A percentile compares a stretch with the other conserved stretches of the same genome.
Evolutionary conservation across 2,329 filamentous ascomycete species (phyloP).

Genomic region (Phoma sp.): DNA sequence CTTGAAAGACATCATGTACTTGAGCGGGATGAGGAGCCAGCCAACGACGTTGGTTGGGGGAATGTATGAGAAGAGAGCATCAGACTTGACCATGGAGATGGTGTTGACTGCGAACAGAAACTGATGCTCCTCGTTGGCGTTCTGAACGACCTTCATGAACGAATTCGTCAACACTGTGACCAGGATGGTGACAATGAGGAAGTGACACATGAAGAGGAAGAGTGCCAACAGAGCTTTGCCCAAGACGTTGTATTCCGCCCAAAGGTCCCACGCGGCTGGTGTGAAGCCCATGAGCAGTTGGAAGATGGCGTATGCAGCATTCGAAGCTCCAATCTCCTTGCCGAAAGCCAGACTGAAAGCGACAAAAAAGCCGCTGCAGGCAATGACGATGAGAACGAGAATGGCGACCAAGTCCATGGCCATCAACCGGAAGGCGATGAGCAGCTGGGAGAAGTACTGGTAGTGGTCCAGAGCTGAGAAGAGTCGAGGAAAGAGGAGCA

Average conservation of each 20-base stretch:
- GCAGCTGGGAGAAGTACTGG: constrained; percentile 91
- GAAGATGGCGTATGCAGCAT: constrained; percentile 89
- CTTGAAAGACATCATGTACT: constrained; percentile 80
- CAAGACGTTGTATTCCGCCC: constrained; percentile 81
- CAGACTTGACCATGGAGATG: constrained; percentile 98
- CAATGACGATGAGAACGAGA: constrained; percentile 81
- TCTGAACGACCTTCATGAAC: constrained; percentile 93
- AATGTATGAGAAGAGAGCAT: constrained; percentile 92
- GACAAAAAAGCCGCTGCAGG: constrained; percentile 93
- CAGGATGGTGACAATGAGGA: constrained; percentile 90
- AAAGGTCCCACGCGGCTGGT: constrained; percentile 90
- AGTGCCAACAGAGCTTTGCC: constrained; percentile 78
- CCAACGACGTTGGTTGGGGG: constrained; percentile 90
- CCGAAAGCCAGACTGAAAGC: constrained; percentile 86
- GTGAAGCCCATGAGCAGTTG: constrained; percentile 97
- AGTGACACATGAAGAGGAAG: constrained; percentile 94
- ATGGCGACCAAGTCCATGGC: constrained; percentile 87
- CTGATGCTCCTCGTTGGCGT: constrained; percentile 89
- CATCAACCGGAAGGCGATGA: constrained; percentile 95
- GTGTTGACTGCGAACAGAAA: constrained; percentile 97
- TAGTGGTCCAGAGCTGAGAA: constrained; percentile 96
- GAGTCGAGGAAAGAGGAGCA: constrained; percentile 86
- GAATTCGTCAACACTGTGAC: constrained; percentile 97
- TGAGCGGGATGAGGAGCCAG: constrained; percentile 84
- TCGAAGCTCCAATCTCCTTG: constrained; percentile 71